phyloP scores from a whole-genome alignment of 305 asterid species.

The Fraxinus baroniana region DNA sequence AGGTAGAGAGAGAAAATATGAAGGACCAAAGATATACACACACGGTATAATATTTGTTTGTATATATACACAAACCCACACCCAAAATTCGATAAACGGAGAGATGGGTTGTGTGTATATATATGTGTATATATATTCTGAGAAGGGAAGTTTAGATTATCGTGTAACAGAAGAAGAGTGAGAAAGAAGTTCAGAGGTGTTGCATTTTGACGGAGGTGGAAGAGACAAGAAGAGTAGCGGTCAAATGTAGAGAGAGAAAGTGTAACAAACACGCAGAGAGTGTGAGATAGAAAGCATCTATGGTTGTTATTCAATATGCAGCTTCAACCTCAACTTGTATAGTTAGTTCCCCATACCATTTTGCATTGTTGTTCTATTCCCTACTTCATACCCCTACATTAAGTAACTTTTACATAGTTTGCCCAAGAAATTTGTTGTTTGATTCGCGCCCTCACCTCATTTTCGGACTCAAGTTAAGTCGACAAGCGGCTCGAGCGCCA shows the following conservation, averaged over 20 bases:
- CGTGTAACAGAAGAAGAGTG: neutral
- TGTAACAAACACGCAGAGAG: neutral
- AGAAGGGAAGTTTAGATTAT: neutral
- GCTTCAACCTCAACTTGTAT: conserved; percentile 24
- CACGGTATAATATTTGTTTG: neutral
- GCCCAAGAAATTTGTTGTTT: neutral
- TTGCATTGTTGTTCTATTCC: neutral
- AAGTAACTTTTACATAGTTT: no score
- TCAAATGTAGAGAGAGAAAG: conserved; percentile 16
- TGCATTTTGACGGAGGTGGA: conserved; percentile 23
- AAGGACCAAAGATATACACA: conserved; percentile 6
- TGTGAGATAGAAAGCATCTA: neutral
- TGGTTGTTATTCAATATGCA: conserved; percentile 27
- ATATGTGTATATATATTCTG: neutral
- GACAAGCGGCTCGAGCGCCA: neutral
- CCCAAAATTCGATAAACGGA: neutral
- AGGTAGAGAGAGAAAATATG: conserved; percentile 11
- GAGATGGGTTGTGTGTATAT: neutral
- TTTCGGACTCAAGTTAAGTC: neutral
- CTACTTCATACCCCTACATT: no score
- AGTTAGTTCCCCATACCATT: conserved; percentile 16
- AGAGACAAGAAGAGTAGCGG: neutral
- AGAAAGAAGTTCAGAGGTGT: conserved; percentile 31
- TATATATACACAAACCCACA: conserved; percentile 10
- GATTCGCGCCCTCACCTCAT: neutral